These are phyloP conservation scores for Calonectria crousiana DNA, from an alignment of 2,329 filamentous ascomycete genomes.

Conservation along the genomic window DNA sequence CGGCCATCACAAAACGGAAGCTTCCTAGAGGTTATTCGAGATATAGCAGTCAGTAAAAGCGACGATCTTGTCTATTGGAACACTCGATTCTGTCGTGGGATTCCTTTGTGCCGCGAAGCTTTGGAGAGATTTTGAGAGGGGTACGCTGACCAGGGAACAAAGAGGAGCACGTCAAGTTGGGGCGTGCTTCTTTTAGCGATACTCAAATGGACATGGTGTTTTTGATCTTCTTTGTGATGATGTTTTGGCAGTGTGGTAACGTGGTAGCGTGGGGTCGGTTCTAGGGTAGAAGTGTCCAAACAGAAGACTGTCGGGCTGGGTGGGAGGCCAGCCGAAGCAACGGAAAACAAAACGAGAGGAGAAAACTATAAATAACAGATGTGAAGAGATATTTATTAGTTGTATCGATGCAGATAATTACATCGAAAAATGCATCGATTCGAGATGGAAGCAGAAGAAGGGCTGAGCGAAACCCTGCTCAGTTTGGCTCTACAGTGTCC, in stretches of 20 bases:
- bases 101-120: no score
- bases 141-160: not conserved
- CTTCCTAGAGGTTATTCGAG: not conserved
- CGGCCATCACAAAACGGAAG: not conserved
- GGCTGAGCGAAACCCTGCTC: no score
- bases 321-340: not conserved
- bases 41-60: not conserved
- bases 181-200: not conserved
- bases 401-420: not conserved
- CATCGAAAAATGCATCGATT: not conserved
- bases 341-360: not conserved
- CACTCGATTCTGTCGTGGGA: not conserved
- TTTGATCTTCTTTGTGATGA: not conserved
- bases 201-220: not conserved
- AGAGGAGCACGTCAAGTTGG: not conserved
- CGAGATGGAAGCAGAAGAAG: not conserved
- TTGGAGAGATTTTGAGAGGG: not conserved
- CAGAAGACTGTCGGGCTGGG: not conserved
- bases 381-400: no score
- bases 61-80: not conserved
- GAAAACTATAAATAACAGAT: not conserved
- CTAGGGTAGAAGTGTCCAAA: not conserved
- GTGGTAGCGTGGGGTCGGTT: not conserved
- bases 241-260: not conserved
- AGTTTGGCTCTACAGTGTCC: not conserved